Percentiles rank a stretch among this genome's conserved stretches.
phyloP scores from a whole-genome alignment of 495 filamentous ascomycete genomes.

The Lineolata rhizophorae region DNA sequence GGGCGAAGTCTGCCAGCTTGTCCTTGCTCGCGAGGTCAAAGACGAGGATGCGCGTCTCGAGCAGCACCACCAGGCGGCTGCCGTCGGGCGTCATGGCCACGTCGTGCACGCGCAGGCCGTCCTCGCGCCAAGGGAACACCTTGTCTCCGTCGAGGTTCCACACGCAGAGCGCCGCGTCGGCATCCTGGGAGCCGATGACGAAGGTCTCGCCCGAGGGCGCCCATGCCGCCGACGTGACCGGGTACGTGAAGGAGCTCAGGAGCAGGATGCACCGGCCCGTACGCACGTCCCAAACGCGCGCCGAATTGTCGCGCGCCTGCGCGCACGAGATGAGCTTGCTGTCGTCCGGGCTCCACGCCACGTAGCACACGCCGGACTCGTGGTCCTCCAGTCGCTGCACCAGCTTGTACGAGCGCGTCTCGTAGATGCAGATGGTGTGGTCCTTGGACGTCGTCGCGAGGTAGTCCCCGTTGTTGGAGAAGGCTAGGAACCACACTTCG shows the following conservation, averaged over 20 bases:
- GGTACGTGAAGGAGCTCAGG: conserved; percentile 48
- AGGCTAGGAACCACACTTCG: conserved; percentile 79
- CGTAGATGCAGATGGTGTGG: conserved; percentile 56
- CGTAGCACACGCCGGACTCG: conserved; percentile 41
- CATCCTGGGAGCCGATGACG: conserved; percentile 60
- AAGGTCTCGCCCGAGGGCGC: conserved; percentile 55
- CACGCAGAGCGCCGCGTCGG: conserved; percentile 37
- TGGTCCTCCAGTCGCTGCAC: conserved; percentile 43
- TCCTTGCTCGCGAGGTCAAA: conserved; percentile 58
- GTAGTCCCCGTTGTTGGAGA: conserved; percentile 71
- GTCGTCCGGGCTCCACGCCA: conserved; percentile 87
- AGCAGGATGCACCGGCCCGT: conserved; percentile 41
- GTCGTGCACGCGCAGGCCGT: conserved; percentile 61
- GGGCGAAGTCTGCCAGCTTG: conserved; percentile 46
- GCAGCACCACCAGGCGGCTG: conserved; percentile 52
- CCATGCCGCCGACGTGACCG: conserved; percentile 77
- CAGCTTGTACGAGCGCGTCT: conserved; percentile 44
- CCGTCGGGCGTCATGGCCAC: conserved; percentile 64
- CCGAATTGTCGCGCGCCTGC: conserved; percentile 49
- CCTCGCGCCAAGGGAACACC: conserved; percentile 35
- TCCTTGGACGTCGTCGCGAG: conserved; percentile 68
- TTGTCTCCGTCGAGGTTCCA: conserved; percentile 35
- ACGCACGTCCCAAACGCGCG: conserved; percentile 56
- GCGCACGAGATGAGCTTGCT: conserved; percentile 63
- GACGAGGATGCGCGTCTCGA: conserved; percentile 48